These are phyloP conservation scores for Ustilago nuda DNA, from an alignment of 1,284 basidiomycete species.

Conservation along the genomic window DNA sequence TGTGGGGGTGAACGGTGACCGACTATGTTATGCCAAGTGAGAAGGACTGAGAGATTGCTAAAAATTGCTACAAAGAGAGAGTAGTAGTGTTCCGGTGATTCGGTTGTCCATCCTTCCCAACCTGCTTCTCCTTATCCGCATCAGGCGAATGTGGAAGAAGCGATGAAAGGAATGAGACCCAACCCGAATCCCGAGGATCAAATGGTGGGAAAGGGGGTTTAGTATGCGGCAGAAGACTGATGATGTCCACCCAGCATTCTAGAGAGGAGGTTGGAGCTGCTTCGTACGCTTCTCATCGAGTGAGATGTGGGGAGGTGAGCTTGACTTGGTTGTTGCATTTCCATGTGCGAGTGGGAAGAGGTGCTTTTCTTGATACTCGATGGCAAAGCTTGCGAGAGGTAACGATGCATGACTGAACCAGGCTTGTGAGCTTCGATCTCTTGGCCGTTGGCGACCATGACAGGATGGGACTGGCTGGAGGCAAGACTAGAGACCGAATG, in stretches of 20 bases:
- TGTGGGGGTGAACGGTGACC: background rate
- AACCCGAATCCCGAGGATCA: constrained; percentile 42
- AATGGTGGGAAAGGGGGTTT: constrained; percentile 16
- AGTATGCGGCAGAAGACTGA: constrained; percentile 48
- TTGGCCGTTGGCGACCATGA: constrained; percentile 40
- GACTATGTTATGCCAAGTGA: constrained; percentile 24
- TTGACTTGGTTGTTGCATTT: constrained; percentile 55
- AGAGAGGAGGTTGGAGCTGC: constrained; percentile 59
- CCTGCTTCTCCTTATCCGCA: constrained; percentile 9
- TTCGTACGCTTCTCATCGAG: constrained; percentile 57
- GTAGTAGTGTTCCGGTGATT: constrained; percentile 33
- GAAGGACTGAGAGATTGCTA: constrained; percentile 23
- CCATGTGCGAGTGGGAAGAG: constrained; percentile 49
- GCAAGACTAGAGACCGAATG: constrained; percentile 38
- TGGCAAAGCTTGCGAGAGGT: constrained; percentile 57
- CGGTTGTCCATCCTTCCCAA: constrained; percentile 35
- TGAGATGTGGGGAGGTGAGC: constrained; percentile 39
- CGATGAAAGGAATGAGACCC: constrained; percentile 27
- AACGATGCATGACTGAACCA: constrained; percentile 58
- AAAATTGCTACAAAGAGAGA: constrained; percentile 18
- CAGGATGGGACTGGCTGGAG: constrained; percentile 37
- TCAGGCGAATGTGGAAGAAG: constrained; percentile 28
- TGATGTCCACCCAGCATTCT: constrained; percentile 59
- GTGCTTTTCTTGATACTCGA: constrained; percentile 58
- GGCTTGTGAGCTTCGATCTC: constrained; percentile 45